Percentiles rank a stretch among this genome's conserved stretches.
These are phyloP conservation scores for Candida ovalis DNA, from an alignment of 805 yeast species.

Conservation along the genomic window DNA sequence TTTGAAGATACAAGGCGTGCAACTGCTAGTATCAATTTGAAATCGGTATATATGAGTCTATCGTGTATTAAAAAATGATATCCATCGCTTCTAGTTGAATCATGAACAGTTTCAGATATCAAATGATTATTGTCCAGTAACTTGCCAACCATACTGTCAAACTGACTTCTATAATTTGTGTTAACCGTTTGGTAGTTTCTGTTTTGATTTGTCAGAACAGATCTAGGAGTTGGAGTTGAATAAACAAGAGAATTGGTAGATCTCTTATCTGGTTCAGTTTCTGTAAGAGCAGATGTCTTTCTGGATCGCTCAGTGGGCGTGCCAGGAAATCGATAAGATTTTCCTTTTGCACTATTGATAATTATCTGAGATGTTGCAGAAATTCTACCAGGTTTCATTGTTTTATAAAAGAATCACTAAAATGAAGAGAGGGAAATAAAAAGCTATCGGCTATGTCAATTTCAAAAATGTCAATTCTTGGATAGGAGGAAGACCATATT, in stretches of 20 bases:
- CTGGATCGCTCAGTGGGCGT: too few species aligned
- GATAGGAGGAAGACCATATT: too few species aligned
- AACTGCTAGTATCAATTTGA: conserved; percentile 18
- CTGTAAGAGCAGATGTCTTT: background rate
- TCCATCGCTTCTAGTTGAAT: conserved; percentile 1
- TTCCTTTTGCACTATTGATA: too few species aligned
- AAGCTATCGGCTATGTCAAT: too few species aligned
- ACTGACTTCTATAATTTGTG: background rate
- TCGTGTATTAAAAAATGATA: conserved; percentile 29
- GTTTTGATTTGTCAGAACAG: background rate
- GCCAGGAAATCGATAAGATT: too few species aligned
- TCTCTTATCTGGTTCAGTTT: background rate
- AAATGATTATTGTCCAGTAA: background rate
- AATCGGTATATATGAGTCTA: conserved; percentile 16
- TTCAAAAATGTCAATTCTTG: too few species aligned
- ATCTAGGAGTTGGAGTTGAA: background rate
- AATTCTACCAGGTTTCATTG: too few species aligned
- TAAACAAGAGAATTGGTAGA: background rate
- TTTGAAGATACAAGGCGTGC: conserved; percentile 4
- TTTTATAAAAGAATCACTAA: too few species aligned
- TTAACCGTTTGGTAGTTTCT: background rate
- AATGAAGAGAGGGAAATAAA: too few species aligned
- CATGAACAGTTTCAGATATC: background rate
- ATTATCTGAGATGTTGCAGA: too few species aligned
- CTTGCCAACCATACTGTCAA: background rate